Conservation (phyloP, 257 asterid species). For the Cordia subcordata region DNA sequence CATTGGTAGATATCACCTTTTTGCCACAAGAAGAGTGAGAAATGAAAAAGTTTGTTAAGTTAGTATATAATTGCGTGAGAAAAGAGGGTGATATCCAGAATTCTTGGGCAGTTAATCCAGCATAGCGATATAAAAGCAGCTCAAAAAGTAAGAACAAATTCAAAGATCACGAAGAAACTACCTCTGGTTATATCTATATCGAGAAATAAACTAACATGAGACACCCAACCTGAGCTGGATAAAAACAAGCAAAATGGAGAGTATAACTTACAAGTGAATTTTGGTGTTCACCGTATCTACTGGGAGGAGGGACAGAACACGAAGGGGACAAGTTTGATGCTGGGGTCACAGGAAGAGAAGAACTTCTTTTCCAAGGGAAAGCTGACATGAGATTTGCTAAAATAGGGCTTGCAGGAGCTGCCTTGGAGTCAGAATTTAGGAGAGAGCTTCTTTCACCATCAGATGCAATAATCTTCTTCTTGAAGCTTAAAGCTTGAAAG, state of each 20-base stretch:
- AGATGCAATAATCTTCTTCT: constrained; percentile 27
- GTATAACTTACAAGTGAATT: constrained; percentile 44
- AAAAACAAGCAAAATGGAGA: background rate
- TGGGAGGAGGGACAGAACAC: constrained; percentile 42
- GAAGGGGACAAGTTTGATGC: constrained; percentile 56
- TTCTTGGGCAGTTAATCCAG: too few species aligned
- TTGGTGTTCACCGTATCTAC: constrained; percentile 46
- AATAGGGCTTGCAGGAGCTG: constrained; percentile 49
- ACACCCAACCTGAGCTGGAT: too few species aligned
- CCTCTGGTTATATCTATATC: too few species aligned
- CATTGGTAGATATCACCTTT: too few species aligned
- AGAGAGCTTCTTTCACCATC: constrained; percentile 71
- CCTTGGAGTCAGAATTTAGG: constrained; percentile 46
- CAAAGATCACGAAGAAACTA: too few species aligned
- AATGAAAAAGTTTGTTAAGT: too few species aligned
- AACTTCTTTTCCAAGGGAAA: constrained; percentile 50
- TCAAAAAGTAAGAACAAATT: too few species aligned
- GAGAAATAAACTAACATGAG: too few species aligned
- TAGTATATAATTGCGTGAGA: too few species aligned
- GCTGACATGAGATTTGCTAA: constrained; percentile 30
- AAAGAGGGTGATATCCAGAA: too few species aligned
- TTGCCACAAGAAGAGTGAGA: too few species aligned
- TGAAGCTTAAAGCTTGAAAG: constrained; percentile 68
- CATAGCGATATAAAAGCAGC: too few species aligned
- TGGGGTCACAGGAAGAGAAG: constrained; percentile 79